Evolutionary conservation across 2,329 filamentous ascomycete genomes (phyloP).

Genomic region (Stachybotrys elegans): DNA sequence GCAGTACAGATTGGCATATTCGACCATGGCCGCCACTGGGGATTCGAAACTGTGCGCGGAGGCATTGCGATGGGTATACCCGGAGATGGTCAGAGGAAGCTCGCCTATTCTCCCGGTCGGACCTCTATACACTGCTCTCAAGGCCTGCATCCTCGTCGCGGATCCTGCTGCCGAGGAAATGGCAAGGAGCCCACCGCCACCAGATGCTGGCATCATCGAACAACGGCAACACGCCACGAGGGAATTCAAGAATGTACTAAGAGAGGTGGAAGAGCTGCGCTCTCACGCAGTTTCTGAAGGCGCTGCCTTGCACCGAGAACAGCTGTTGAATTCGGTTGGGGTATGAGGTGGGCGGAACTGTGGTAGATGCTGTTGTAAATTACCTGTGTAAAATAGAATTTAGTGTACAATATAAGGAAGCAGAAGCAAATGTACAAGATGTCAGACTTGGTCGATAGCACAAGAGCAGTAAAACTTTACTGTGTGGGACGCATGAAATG

Average conservation of each 20-base stretch:
- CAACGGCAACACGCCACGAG: constrained; percentile 21
- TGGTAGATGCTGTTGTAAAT: too few relatives aligned
- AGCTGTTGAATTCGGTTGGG: neutral
- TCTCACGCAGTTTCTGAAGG: constrained; percentile 6
- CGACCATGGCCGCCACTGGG: constrained; percentile 37
- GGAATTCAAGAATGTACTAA: constrained; percentile 26
- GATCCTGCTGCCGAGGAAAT: constrained; percentile 43
- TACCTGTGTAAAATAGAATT: too few relatives aligned
- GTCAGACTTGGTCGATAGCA: too few relatives aligned
- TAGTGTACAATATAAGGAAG: too few relatives aligned
- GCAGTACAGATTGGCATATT: constrained; percentile 53
- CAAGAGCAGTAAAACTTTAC: too few relatives aligned
- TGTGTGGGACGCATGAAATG: too few relatives aligned
- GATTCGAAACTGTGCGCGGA: constrained; percentile 39
- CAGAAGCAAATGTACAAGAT: too few relatives aligned
- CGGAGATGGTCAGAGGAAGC: constrained; percentile 54
- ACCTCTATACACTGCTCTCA: constrained; percentile 41
- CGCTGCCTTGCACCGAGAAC: neutral
- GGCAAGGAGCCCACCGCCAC: constrained; percentile 12
- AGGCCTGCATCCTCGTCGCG: constrained; percentile 49
- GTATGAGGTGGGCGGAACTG: too few relatives aligned
- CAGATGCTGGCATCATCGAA: constrained; percentile 4
- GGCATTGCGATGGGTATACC: constrained; percentile 47
- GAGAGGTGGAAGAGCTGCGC: constrained; percentile 22
- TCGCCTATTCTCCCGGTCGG: constrained; percentile 41